These are phyloP conservation scores for Perkinsela sp. DNA, from an alignment of 208 protist genomes.

Conservation along the genomic window DNA sequence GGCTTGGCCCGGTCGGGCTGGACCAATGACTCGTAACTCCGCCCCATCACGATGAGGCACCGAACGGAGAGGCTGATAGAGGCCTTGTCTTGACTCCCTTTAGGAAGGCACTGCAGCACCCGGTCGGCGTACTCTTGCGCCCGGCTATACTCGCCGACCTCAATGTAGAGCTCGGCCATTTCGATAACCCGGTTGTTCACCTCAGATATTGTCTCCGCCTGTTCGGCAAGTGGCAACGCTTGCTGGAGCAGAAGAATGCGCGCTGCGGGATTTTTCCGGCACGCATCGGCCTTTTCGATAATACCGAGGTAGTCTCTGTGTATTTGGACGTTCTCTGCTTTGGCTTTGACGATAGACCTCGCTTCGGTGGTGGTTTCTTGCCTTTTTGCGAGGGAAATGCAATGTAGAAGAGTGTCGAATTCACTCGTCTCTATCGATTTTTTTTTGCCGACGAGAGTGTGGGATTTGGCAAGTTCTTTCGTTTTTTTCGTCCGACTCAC, in stretches of 20 bases:
- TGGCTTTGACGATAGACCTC: neutral
- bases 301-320: neutral
- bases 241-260: neutral
- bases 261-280: neutral
- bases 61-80: neutral
- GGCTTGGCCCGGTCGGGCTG: neutral
- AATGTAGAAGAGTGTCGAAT: neutral
- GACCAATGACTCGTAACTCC: neutral
- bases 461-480: neutral
- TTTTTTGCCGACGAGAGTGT: neutral
- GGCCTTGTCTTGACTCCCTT: no score
- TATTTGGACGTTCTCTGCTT: neutral
- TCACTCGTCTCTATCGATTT: neutral
- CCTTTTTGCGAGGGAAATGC: neutral
- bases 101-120: neutral
- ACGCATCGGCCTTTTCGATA: neutral
- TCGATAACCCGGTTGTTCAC: neutral
- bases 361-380: neutral
- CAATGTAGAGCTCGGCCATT: neutral
- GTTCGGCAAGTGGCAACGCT: neutral
- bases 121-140: neutral
- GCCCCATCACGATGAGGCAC: neutral
- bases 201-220: neutral
- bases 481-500: neutral
- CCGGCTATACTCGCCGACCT: neutral